These are phyloP conservation scores for Hygrocybe punicea DNA, from an alignment of 768 basidiomycete genomes.

Conservation along the genomic window DNA sequence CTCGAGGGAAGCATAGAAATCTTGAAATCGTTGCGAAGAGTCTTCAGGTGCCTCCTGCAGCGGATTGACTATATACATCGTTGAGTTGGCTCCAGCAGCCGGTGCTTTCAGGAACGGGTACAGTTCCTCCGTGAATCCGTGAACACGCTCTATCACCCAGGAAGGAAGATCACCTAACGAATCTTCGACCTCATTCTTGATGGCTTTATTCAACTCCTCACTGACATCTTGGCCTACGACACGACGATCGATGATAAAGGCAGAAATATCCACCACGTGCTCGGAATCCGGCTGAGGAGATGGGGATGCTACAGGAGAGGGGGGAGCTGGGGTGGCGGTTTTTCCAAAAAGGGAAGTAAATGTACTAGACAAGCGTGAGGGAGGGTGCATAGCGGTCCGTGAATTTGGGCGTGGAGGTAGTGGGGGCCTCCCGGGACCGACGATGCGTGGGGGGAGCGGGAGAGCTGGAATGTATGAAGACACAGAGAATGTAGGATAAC, in stretches of 20 bases:
- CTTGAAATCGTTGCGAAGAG: conserved; percentile 55
- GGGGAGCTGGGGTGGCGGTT: conserved; percentile 32
- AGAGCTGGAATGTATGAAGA: conserved; percentile 1
- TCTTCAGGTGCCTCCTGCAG: conserved; percentile 51
- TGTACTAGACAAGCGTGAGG: conserved; percentile 61
- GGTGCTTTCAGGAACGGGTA: conserved; percentile 52
- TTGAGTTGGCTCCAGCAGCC: conserved; percentile 1
- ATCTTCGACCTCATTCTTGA: conserved; percentile 56
- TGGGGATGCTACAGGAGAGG: conserved; percentile 31
- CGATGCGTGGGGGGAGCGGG: conserved; percentile 27
- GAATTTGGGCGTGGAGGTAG: conserved; percentile 39
- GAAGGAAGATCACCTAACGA: conserved; percentile 38
- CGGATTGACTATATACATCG: conserved; percentile 42
- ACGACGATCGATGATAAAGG: conserved; percentile 53
- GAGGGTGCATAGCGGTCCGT: conserved; percentile 22
- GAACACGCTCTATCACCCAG: conserved; percentile 63
- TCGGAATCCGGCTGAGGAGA: conserved; percentile 28
- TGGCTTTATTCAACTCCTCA: conserved; percentile 48
- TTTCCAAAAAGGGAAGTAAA: conserved; percentile 78
- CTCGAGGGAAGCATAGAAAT: conserved; percentile 65
- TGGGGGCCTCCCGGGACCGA: conserved; percentile 31
- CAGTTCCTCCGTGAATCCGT: conserved; percentile 51
- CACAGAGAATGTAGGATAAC: conserved; percentile 7
- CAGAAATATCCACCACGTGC: conserved; percentile 51
- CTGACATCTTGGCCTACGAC: conserved; percentile 54